A percentile compares a stretch with the other conserved stretches of the same genome.
These are phyloP conservation scores for Diaporthe batatas DNA, from an alignment of 2,329 filamentous ascomycete species.

Conservation along the genomic window DNA sequence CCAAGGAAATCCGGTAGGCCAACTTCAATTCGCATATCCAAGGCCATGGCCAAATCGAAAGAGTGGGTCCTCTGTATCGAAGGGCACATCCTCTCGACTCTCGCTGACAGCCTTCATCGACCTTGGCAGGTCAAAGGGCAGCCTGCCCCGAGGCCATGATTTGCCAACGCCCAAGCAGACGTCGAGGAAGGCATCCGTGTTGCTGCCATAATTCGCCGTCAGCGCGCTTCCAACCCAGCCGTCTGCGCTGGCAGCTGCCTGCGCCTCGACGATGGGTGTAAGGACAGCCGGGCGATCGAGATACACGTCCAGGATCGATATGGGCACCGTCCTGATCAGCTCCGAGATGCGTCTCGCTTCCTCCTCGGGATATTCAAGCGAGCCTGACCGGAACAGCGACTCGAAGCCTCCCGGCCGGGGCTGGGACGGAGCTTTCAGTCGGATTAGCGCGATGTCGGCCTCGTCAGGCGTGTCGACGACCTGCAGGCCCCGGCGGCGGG, in stretches of 20 bases:
- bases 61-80: constrained; percentile 46
- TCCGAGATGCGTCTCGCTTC: constrained; percentile 54
- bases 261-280: constrained; percentile 55
- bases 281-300: constrained; percentile 59
- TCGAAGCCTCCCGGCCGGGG: constrained; percentile 58
- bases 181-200: constrained; percentile 59
- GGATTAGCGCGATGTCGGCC: constrained; percentile 57
- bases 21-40: constrained; percentile 36
- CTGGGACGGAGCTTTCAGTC: constrained; percentile 56
- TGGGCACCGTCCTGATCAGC: constrained; percentile 54
- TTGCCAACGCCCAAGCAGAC: constrained; percentile 54
- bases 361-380: constrained; percentile 55
- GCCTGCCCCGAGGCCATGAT: constrained; percentile 52
- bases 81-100: constrained; percentile 47
- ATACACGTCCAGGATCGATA: constrained; percentile 58
- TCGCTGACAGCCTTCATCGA: constrained; percentile 56
- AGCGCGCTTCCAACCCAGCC: constrained; percentile 50
- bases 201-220: constrained; percentile 55
- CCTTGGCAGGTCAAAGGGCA: constrained; percentile 61
- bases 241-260: neutral
- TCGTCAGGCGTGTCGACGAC: constrained; percentile 53
- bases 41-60: constrained; percentile 47
- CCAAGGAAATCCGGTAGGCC: neutral
- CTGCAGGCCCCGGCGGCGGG: constrained; percentile 47
- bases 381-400: constrained; percentile 54